Evolutionary conservation across 495 filamentous ascomycete genomes (phyloP).

Genomic region (Staphylotrichum longicolle): DNA sequence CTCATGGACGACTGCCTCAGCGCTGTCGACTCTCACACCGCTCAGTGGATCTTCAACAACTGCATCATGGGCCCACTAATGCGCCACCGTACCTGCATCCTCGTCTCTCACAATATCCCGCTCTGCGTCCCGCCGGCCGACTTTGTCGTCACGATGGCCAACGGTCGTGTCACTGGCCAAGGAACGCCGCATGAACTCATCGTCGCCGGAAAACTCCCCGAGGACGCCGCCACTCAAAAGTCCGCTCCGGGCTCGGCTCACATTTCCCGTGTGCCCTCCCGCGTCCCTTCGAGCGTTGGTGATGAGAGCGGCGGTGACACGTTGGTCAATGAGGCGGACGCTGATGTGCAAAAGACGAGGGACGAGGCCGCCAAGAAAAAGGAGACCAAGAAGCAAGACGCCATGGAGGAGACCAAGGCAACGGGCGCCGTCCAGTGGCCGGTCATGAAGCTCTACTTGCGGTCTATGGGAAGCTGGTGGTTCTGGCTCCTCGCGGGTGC

Average conservation of each 20-base stretch:
- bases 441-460: slow-evolving; percentile 80
- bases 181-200: slow-evolving; percentile 75
- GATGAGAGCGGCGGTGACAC: slow-evolving; percentile 51
- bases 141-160: slow-evolving; percentile 81
- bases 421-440: slow-evolving; percentile 80
- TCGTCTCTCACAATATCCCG: slow-evolving; percentile 94
- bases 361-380: slow-evolving; percentile 46
- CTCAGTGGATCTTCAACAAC: slow-evolving; percentile 96
- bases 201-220: slow-evolving; percentile 77
- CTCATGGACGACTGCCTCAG: slow-evolving; percentile 95
- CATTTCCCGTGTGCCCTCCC: slow-evolving; percentile 67
- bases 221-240: slow-evolving; percentile 64
- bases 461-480: slow-evolving; percentile 89
- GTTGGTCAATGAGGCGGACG: slow-evolving; percentile 44
- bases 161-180: slow-evolving; percentile 75
- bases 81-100: slow-evolving; percentile 82
- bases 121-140: slow-evolving; percentile 76
- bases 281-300: slow-evolving; percentile 66
- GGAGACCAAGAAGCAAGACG: slow-evolving; percentile 48
- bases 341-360: slow-evolving; percentile 33
- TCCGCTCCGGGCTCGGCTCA: slow-evolving; percentile 64
- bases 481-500: slow-evolving; percentile 77
- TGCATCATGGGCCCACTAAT: slow-evolving; percentile 90
- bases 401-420: slow-evolving; percentile 70
- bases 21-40: slow-evolving; percentile 97